phyloP scores from a whole-genome alignment of 1,284 basidiomycete species.

The Apiotrichum sp. region DNA sequence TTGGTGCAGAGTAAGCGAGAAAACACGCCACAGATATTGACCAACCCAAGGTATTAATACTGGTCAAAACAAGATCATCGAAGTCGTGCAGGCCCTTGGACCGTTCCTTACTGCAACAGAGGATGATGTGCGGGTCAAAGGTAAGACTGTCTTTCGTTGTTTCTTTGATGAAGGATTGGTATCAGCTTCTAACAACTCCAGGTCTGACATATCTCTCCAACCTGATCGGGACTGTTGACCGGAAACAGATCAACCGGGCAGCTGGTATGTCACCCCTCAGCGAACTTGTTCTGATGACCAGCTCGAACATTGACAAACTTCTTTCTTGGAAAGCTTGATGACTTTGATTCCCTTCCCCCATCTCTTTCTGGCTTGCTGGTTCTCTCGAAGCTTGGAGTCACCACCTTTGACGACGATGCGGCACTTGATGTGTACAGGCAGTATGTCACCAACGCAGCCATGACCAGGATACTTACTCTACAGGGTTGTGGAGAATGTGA shows the following conservation, averaged over 20 bases:
- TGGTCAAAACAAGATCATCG: slow-evolving; percentile 60
- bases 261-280: slow-evolving; percentile 46
- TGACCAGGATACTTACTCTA: background rate
- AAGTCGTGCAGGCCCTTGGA: slow-evolving; percentile 79
- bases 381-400: slow-evolving; percentile 54
- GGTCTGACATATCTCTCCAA: slow-evolving; percentile 48
- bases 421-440: slow-evolving; percentile 61
- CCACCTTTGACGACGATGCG: slow-evolving; percentile 66
- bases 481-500: slow-evolving; percentile 72
- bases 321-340: slow-evolving; percentile 78
- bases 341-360: slow-evolving; percentile 69
- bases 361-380: slow-evolving; percentile 67
- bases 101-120: slow-evolving; percentile 83
- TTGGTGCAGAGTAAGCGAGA: slow-evolving; percentile 32
- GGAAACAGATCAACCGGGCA: slow-evolving; percentile 67
- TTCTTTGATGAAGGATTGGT: background rate
- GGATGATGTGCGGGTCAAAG: slow-evolving; percentile 69
- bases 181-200: slow-evolving; percentile 7
- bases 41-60: slow-evolving; percentile 57
- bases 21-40: background rate
- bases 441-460: slow-evolving; percentile 49
- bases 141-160: slow-evolving; percentile 45
- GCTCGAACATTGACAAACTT: slow-evolving; percentile 77
- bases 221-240: slow-evolving; percentile 59
- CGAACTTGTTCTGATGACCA: slow-evolving; percentile 34